phyloP scores from a whole-genome alignment of 176 grass and related monocot genomes.

The Carex cristatella region DNA sequence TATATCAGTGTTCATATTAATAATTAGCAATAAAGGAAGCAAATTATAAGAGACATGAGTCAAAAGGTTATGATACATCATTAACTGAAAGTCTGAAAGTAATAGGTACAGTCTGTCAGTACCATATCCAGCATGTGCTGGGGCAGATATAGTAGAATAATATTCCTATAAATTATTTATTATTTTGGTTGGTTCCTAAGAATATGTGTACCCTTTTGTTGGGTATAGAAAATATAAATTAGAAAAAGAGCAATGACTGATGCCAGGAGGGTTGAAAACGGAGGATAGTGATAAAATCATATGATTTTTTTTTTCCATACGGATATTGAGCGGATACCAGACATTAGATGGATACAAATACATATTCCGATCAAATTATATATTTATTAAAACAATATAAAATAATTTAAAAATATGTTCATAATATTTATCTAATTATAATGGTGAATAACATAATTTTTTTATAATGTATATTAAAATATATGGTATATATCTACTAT shows the following conservation, averaged over 20 bases:
- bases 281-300: too few relatives aligned
- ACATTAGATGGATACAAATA: too few relatives aligned
- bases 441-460: too few relatives aligned
- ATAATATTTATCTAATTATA: too few relatives aligned
- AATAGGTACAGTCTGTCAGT: slow-evolving; percentile 2
- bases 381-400: too few relatives aligned
- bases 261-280: neutral
- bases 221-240: neutral
- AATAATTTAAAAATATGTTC: too few relatives aligned
- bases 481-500: too few relatives aligned
- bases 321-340: too few relatives aligned
- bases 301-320: too few relatives aligned
- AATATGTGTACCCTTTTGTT: neutral
- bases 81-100: slow-evolving; percentile 12
- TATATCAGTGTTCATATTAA: slow-evolving; percentile 1
- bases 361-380: too few relatives aligned
- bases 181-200: neutral
- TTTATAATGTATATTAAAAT: too few relatives aligned
- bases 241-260: neutral
- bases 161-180: neutral
- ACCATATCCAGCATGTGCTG: slow-evolving; percentile 9
- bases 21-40: slow-evolving; percentile 2
- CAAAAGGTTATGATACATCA: slow-evolving; percentile 8
- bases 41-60: neutral
- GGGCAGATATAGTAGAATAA: neutral